phyloP scores from a whole-genome alignment of 202 grass and related monocot genomes.

The Elaeis oleifera region DNA sequence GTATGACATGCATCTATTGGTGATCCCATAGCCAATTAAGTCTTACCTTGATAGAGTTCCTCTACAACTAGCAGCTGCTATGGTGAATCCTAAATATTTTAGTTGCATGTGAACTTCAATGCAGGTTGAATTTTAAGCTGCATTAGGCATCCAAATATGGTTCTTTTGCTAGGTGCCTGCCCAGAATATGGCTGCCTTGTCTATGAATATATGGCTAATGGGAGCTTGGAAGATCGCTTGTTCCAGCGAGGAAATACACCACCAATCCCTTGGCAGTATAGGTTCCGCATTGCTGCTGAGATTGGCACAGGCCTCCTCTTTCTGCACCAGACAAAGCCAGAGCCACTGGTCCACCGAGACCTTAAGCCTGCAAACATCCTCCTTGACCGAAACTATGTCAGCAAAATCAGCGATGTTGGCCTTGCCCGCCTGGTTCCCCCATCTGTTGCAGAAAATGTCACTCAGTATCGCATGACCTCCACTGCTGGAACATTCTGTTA shows the following conservation, averaged over 20 bases:
- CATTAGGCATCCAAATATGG: conserved; percentile 16
- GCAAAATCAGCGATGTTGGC: conserved; percentile 13
- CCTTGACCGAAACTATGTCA: conserved; percentile 13
- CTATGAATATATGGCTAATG: conserved; percentile 7
- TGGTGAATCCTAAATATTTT: too few relatives aligned
- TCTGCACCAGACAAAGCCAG: conserved; percentile 9
- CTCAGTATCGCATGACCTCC: conserved; percentile 9
- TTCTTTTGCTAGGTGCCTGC: conserved; percentile 8
- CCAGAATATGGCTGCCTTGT: conserved; percentile 13
- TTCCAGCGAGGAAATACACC: conserved; percentile 5
- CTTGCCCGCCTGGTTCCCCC: conserved; percentile 6
- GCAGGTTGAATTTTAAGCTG: conserved; percentile 10
- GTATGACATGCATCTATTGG: too few relatives aligned
- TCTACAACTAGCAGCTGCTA: too few relatives aligned
- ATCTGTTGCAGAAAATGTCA: not conserved
- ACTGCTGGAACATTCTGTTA: conserved; percentile 15
- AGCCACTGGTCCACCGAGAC: conserved; percentile 7
- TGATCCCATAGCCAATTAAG: too few relatives aligned
- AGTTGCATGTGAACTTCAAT: not conserved
- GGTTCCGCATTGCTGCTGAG: conserved; percentile 9
- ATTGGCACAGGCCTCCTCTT: conserved; percentile 16
- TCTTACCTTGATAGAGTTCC: too few relatives aligned
- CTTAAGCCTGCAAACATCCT: conserved; percentile 14
- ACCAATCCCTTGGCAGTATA: conserved; percentile 9
- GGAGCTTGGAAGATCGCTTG: conserved; percentile 12